These are phyloP conservation scores for Bolboschoenus planiculmis DNA, from an alignment of 176 grass and related monocot species.

Conservation along the genomic window DNA sequence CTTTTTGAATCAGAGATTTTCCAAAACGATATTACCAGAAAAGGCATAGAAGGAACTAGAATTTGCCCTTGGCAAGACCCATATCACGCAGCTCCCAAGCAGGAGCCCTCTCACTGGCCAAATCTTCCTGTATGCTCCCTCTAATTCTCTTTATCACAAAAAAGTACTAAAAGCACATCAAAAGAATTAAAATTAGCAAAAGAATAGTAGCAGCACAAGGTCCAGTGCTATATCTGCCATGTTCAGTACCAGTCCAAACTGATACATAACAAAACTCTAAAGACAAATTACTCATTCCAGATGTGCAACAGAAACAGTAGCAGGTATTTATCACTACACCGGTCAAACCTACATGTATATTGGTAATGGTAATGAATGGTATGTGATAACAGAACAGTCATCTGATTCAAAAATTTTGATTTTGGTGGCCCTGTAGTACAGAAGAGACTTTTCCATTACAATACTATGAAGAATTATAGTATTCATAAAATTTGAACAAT, in stretches of 20 bases:
- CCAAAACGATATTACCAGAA: neutral
- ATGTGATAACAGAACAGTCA: neutral
- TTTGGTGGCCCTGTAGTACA: neutral
- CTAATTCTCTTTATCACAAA: conserved; percentile 71
- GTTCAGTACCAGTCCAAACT: neutral
- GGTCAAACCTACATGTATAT: no score
- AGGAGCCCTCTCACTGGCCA: conserved; percentile 43
- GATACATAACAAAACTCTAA: neutral
- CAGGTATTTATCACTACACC: neutral
- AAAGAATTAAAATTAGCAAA: conserved; percentile 5
- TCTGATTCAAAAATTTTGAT: neutral
- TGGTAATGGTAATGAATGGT: neutral
- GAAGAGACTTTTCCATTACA: neutral
- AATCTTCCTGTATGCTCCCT: conserved; percentile 45
- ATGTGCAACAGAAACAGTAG: neutral
- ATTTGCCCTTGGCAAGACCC: conserved; percentile 48
- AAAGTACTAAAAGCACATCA: conserved; percentile 55
- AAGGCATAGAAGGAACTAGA: neutral
- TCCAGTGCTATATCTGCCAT: conserved; percentile 17
- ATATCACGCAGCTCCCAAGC: conserved; percentile 78
- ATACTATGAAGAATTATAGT: no score
- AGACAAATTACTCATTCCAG: neutral
- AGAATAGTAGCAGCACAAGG: neutral
- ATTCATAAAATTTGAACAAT: no score
- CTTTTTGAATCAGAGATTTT: neutral